Evolutionary conservation across 306 rosid species (phyloP).

Genomic region (Casuarina glauca): DNA sequence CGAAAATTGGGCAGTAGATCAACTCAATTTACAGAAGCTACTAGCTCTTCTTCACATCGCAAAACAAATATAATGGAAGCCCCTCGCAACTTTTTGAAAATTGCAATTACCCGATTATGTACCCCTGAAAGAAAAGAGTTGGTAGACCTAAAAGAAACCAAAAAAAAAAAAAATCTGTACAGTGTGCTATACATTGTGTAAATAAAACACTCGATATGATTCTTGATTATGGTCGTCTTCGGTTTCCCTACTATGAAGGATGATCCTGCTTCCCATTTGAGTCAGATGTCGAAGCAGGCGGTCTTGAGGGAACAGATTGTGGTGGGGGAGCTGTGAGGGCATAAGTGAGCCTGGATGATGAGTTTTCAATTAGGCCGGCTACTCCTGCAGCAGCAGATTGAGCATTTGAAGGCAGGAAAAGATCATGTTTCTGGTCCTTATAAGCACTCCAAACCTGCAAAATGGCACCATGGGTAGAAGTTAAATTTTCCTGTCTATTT

Average conservation of each 20-base stretch:
- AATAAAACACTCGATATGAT: conserved; percentile 26
- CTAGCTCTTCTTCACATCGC: conserved; percentile 35
- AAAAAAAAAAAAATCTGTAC: conserved; percentile 47
- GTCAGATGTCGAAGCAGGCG: conserved; percentile 52
- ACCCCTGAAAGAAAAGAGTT: not conserved
- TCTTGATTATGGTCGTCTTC: conserved; percentile 23
- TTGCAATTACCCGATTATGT: conserved; percentile 35
- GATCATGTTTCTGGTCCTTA: conserved; percentile 97
- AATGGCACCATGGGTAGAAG: conserved; percentile 2
- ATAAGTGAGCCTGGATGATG: conserved; percentile 81
- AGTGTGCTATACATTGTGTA: conserved; percentile 63
- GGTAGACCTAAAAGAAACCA: not conserved
- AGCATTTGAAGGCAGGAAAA: conserved; percentile 98
- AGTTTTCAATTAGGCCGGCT: conserved; percentile 91
- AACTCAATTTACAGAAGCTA: conserved; percentile 48
- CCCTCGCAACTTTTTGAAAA: conserved; percentile 21
- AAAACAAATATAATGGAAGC: conserved; percentile 26
- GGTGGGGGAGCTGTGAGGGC: conserved; percentile 86
- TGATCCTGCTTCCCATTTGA: conserved; percentile 56
- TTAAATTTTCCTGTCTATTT: not conserved
- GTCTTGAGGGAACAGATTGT: conserved; percentile 53
- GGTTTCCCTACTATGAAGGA: conserved; percentile 34
- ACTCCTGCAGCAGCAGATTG: conserved; percentile 99
- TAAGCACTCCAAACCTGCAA: conserved; percentile 97
- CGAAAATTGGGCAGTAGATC: conserved; percentile 35